phyloP scores from a whole-genome alignment of 2,329 filamentous ascomycete genomes.

The Nemania abortiva region DNA sequence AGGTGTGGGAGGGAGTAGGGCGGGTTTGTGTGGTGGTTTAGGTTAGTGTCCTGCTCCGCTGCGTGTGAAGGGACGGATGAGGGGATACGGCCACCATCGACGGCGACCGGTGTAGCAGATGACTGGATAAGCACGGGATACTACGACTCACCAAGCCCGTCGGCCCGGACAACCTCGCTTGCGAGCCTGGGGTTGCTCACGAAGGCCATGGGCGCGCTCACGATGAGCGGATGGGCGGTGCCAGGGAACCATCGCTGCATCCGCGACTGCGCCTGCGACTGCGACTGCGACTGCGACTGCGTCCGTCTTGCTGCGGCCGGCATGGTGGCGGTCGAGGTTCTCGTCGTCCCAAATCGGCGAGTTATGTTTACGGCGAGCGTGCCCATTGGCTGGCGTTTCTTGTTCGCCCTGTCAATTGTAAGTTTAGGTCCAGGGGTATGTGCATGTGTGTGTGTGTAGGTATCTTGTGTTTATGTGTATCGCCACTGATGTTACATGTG shows the following conservation, averaged over 20 bases:
- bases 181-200: constrained; percentile 55
- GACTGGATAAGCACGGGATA: background rate
- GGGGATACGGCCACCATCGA: too few relatives aligned
- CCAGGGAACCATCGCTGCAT: constrained; percentile 55
- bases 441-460: too few relatives aligned
- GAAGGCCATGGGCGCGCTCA: constrained; percentile 58
- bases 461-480: too few relatives aligned
- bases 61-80: too few relatives aligned
- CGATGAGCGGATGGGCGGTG: constrained; percentile 53
- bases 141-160: constrained; percentile 54
- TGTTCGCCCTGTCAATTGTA: background rate
- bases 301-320: constrained; percentile 9
- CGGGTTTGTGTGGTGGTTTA: too few relatives aligned
- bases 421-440: background rate
- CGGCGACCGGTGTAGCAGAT: too few relatives aligned
- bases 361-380: constrained; percentile 19
- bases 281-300: background rate
- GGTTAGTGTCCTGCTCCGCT: too few relatives aligned
- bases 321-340: constrained; percentile 26
- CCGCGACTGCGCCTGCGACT: constrained; percentile 32
- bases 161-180: constrained; percentile 56
- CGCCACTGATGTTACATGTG: too few relatives aligned
- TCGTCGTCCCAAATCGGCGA: constrained; percentile 26
- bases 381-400: constrained; percentile 17
- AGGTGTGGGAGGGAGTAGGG: too few relatives aligned